Evolutionary conservation across 306 rosid species (phyloP).

Genomic region (Carpinus fangiana): DNA sequence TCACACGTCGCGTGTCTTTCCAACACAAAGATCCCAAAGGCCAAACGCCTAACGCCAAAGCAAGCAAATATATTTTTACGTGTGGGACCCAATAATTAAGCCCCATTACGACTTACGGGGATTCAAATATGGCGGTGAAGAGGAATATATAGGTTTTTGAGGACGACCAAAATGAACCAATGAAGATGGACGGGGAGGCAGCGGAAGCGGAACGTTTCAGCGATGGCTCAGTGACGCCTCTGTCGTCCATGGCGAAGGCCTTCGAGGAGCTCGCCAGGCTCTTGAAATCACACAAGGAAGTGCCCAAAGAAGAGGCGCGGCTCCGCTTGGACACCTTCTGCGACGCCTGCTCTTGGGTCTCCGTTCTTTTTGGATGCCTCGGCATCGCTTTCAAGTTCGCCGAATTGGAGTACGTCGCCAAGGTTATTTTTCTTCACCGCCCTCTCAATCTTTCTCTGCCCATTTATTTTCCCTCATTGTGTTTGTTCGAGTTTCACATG

Average conservation of each 20-base stretch:
- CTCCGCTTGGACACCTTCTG: conserved; percentile 61
- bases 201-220: conserved; percentile 14
- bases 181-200: conserved; percentile 5
- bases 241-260: conserved; percentile 67
- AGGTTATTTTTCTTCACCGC: conserved; percentile 44
- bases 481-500: too few relatives aligned
- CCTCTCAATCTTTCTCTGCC: neutral
- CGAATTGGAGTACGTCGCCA: conserved; percentile 81
- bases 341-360: conserved; percentile 58
- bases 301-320: neutral
- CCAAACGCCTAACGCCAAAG: neutral
- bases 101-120: too few relatives aligned
- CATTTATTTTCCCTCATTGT: too few relatives aligned
- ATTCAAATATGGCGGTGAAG: neutral
- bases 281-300: conserved; percentile 14
- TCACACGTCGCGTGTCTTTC: neutral
- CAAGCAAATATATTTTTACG: neutral
- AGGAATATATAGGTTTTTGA: neutral
- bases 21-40: neutral
- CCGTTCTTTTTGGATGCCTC: conserved; percentile 76
- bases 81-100: neutral
- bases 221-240: conserved; percentile 41
- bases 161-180: neutral
- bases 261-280: conserved; percentile 54
- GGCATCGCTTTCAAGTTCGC: conserved; percentile 97